A percentile compares a stretch with the other conserved stretches of the same genome.
Conservation (phyloP, 2,329 filamentous ascomycete species). For the Clonostachys rhizophaga region DNA sequence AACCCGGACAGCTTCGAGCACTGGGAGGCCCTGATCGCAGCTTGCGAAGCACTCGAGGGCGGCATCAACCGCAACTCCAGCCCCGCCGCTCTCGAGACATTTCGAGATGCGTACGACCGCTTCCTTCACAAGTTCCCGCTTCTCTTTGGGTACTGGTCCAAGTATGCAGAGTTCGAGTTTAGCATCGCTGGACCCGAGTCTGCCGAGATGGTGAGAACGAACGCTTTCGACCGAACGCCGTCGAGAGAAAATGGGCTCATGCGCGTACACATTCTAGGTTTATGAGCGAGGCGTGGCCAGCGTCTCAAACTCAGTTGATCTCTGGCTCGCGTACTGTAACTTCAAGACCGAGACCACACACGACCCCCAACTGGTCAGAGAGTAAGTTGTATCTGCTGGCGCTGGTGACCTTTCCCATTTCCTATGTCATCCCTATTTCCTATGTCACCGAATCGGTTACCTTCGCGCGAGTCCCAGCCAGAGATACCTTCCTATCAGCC, state of each 20-base stretch:
- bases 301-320: conserved; percentile 88
- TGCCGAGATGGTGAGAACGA: conserved; percentile 76
- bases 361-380: conserved; percentile 91
- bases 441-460: conserved; percentile 57
- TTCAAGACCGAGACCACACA: conserved; percentile 99
- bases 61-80: conserved; percentile 96
- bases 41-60: conserved; percentile 80
- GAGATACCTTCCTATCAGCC: too few relatives aligned
- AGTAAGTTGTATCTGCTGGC: conserved; percentile 79
- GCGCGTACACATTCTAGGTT: conserved; percentile 48
- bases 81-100: conserved; percentile 83
- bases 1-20: conserved; percentile 89
- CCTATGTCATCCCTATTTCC: conserved; percentile 2
- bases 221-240: neutral
- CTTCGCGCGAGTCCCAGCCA: conserved; percentile 20
- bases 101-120: conserved; percentile 83
- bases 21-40: conserved; percentile 89
- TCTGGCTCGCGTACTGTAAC: conserved; percentile 95
- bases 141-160: conserved; percentile 99
- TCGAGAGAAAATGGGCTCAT: neutral
- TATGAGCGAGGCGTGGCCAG: conserved; percentile 94
- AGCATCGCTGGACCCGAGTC: conserved; percentile 95
- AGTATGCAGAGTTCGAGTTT: conserved; percentile 97
- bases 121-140: conserved; percentile 94
- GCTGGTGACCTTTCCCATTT: conserved; percentile 66